Evolutionary conservation across 2,329 filamentous ascomycete genomes (phyloP), one percentile per base, ranked within the genome.

Genomic region (Ceratocystis cacaofunesta): DNA sequence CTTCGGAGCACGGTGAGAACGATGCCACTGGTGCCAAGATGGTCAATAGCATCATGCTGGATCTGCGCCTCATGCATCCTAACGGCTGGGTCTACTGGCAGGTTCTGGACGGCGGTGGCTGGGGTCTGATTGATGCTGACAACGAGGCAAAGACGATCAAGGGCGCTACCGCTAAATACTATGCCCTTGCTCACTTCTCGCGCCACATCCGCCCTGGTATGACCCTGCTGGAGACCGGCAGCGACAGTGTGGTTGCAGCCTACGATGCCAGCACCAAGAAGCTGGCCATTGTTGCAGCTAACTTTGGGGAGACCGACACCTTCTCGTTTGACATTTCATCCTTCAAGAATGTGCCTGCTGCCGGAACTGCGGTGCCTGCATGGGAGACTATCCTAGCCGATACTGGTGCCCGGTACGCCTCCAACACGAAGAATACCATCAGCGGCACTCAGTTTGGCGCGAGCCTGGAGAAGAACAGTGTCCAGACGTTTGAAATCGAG

Each of bases 81-180:
- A 76, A 73, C 0, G 76, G 72, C 7, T 78, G 76, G 76, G 72
- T 76, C n/a, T 77, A 77, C 69, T 78, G 76, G 76, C 76, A 78
- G 69, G 73, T 72, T 5, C 68, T 78, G 15, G 76, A 78, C 66
- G 73, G 71, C 8, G 70, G 71, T 10, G 75, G 76, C 15, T 78
- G 76, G 76, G 76, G 76, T 0, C 68, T 78, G 5, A 71, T 78
- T 60, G 73, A 74, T 12, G 76, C 72, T 2, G 72, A 77, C 68
- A 77, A 76, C 65, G 72, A 75, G 4, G 70, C 69, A 1, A 69
- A 68, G 52, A 72, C 71, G 2, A 66, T 77, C 10, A 71, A 71
- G 0, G 63, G 67, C 0, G 71, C 71, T 22, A 72, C 68, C 30
- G 74, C 75, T 36, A 78, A 78, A 68, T 78, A 77, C 70, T 78